Percentiles rank a stretch among this genome's conserved stretches.
Conservation (phyloP, 2,329 filamentous ascomycete genomes). For the Fusarium multiceps region DNA sequence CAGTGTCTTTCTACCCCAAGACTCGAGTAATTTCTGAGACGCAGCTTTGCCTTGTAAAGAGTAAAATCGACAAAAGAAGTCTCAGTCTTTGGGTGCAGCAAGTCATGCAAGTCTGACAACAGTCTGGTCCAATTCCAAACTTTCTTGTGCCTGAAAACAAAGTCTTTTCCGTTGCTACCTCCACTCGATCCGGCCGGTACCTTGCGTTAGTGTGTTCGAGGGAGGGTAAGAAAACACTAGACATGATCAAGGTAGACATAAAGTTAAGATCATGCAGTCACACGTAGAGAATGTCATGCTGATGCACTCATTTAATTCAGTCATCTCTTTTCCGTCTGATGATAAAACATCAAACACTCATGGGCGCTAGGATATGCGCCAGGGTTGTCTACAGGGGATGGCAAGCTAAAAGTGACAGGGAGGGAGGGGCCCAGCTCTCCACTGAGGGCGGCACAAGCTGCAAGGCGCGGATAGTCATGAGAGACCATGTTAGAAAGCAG, state of each 20-base stretch:
- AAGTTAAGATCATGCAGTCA: not conserved
- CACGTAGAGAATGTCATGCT: rapidly evolving
- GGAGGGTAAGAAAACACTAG: not conserved
- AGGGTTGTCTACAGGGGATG: constrained; percentile 1
- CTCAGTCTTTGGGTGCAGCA: constrained; percentile 20
- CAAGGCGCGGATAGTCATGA: constrained; percentile 16
- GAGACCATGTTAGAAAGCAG: constrained; percentile 6
- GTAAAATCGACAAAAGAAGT: constrained; percentile 7
- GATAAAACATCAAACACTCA: constrained; percentile 12
- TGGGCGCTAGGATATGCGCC: constrained; percentile 4
- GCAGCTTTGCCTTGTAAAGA: constrained; percentile 8
- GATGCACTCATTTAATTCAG: not conserved
- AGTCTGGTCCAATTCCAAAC: constrained; percentile 17
- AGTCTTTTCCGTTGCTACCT: constrained; percentile 13
- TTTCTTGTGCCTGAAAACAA: constrained; percentile 8
- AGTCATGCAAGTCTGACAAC: constrained; percentile 1
- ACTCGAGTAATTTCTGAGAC: constrained; percentile 21
- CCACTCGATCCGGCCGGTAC: constrained; percentile 21
- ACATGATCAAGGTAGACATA: constrained; percentile 16
- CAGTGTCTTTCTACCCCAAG: constrained; percentile 6
- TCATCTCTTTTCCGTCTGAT: constrained; percentile 12
- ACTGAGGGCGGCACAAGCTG: constrained; percentile 16
- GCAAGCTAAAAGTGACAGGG: constrained; percentile 19
- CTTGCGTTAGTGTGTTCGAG: constrained; percentile 24
- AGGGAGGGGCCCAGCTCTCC: constrained; percentile 2